phyloP scores from a whole-genome alignment of 2,329 filamentous ascomycete genomes.

The Penicillium nordicum region DNA sequence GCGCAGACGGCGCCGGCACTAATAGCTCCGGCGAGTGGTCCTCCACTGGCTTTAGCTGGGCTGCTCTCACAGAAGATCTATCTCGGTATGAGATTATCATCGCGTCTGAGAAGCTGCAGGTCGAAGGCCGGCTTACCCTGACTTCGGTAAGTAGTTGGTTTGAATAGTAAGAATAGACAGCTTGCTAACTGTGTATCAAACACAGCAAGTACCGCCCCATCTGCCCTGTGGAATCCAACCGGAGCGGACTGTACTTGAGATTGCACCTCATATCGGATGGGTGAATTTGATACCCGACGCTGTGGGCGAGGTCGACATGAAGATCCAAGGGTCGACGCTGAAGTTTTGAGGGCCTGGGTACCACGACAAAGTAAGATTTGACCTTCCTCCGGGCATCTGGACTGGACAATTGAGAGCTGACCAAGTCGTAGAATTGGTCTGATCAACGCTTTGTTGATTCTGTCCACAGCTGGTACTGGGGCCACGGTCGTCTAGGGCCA shows the following conservation, averaged over 20 bases:
- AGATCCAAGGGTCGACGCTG: constrained; percentile 29
- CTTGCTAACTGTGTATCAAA: too few relatives aligned
- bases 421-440: constrained; percentile 41
- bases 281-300: constrained; percentile 38
- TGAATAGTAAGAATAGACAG: background rate
- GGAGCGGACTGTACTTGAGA: constrained; percentile 6
- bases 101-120: constrained; percentile 10
- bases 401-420: background rate
- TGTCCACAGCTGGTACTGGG: constrained; percentile 44
- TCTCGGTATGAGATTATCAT: constrained; percentile 15
- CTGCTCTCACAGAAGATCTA: background rate
- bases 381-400: background rate
- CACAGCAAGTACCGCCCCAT: constrained; percentile 8
- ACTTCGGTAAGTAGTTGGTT: constrained; percentile 9
- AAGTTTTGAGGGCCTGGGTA: constrained; percentile 42
- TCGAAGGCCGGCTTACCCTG: constrained; percentile 13
- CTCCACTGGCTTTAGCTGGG: constrained; percentile 14
- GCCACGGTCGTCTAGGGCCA: constrained; percentile 42
- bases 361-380: constrained; percentile 42
- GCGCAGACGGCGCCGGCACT: background rate
- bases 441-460: constrained; percentile 34
- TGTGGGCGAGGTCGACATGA: constrained; percentile 29
- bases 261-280: constrained; percentile 39
- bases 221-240: constrained; percentile 16
- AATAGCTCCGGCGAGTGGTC: constrained; percentile 10